Conservation (phyloP, 345 rosid genomes). For the Clarkia xantiana region DNA sequence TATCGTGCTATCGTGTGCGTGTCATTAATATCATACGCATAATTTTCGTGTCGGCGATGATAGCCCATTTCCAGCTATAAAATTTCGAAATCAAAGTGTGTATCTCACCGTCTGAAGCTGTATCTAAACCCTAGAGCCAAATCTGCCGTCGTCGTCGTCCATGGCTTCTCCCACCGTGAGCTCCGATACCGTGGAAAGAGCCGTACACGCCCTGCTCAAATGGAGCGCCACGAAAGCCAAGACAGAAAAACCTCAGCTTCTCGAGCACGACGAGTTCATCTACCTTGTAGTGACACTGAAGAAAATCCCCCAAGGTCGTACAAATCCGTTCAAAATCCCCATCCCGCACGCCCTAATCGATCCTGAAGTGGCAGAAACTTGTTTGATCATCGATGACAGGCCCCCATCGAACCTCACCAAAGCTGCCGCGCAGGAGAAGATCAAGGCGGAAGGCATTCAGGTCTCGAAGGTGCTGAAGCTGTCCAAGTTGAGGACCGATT, state of each 20-base stretch:
- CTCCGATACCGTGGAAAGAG: conserved; percentile 6
- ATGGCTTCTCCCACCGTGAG: conserved; percentile 5
- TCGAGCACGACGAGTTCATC: conserved; percentile 13
- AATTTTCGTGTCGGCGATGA: no score
- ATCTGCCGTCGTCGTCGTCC: conserved; percentile 1
- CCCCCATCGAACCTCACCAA: conserved; percentile 12
- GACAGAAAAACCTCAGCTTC: conserved; percentile 14
- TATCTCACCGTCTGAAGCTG: not conserved
- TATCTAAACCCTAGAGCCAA: conserved; percentile 1
- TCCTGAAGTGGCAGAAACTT: conserved; percentile 5
- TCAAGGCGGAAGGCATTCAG: conserved; percentile 11
- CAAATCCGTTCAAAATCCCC: conserved; percentile 14
- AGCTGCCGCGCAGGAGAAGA: conserved; percentile 14
- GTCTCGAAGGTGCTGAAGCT: conserved; percentile 14
- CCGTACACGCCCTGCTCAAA: conserved; percentile 9
- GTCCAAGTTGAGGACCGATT: conserved; percentile 12
- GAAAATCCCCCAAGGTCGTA: conserved; percentile 10
- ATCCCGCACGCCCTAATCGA: conserved; percentile 9
- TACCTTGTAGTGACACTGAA: conserved; percentile 15
- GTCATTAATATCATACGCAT: no score
- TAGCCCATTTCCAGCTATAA: no score
- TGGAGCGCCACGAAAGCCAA: conserved; percentile 9
- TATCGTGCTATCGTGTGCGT: no score
- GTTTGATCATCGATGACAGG: conserved; percentile 15
- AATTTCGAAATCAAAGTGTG: no score